Conservation (phyloP, 2,329 filamentous ascomycete genomes). For the Pseudopyrenochaeta lycopersici region DNA sequence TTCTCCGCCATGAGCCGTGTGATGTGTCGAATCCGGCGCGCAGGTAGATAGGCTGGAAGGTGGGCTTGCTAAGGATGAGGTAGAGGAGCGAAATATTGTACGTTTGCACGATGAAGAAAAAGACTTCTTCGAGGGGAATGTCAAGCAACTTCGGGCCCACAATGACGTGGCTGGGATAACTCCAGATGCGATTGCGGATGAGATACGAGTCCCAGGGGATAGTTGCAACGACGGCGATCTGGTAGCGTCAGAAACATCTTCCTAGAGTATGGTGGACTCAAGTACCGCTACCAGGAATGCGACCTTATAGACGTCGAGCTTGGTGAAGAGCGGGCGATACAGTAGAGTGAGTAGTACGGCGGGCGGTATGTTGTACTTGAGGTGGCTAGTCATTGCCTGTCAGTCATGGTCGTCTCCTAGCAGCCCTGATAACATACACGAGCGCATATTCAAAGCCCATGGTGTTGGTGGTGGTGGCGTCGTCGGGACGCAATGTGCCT, state of each 20-base stretch:
- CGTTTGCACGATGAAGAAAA: slow-evolving; percentile 81
- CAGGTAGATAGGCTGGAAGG: slow-evolving; percentile 65
- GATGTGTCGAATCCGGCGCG: slow-evolving; percentile 48
- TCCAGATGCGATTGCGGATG: slow-evolving; percentile 74
- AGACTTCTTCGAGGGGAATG: slow-evolving; percentile 77
- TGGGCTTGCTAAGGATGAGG: slow-evolving; percentile 70
- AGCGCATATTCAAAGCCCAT: slow-evolving; percentile 71
- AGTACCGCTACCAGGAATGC: slow-evolving; percentile 64
- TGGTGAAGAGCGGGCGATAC: slow-evolving; percentile 69
- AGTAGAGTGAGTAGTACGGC: slow-evolving; percentile 67
- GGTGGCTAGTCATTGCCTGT: slow-evolving; percentile 59
- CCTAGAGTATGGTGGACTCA: slow-evolving; percentile 7
- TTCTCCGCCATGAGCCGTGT: slow-evolving; percentile 49
- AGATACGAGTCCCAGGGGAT: slow-evolving; percentile 82
- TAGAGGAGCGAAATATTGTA: slow-evolving; percentile 77
- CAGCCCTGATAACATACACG: slow-evolving; percentile 59
- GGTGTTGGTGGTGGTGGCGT: too few relatives aligned
- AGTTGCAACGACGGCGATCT: slow-evolving; percentile 72
- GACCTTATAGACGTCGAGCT: slow-evolving; percentile 70
- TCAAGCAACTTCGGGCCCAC: slow-evolving; percentile 68
- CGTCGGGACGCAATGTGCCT: slow-evolving; percentile 10
- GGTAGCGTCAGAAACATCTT: slow-evolving; percentile 30
- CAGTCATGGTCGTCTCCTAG: slow-evolving; percentile 11
- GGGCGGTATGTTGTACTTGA: slow-evolving; percentile 73
- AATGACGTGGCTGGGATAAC: slow-evolving; percentile 72